These are phyloP conservation scores for Trichoderma asperelloides DNA, from an alignment of 495 filamentous ascomycete genomes.

Conservation along the genomic window DNA sequence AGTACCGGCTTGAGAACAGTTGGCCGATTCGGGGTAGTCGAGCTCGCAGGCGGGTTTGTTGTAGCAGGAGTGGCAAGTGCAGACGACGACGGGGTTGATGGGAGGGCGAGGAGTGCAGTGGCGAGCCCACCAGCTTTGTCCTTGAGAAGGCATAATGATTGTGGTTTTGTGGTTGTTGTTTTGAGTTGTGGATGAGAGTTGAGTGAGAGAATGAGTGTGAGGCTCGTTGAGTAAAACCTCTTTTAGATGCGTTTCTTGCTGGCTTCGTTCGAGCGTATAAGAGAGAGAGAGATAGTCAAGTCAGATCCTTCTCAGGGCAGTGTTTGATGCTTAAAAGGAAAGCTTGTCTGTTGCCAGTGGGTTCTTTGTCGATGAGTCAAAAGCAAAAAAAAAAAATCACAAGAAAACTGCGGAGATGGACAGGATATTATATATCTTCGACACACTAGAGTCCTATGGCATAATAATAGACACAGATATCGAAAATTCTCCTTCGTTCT, in stretches of 20 bases:
- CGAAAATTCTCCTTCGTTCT: not conserved
- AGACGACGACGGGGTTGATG: constrained; percentile 6
- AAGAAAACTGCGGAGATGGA: too few species aligned
- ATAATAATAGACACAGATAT: not conserved
- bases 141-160: constrained; percentile 9
- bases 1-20: not conserved
- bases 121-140: constrained; percentile 11
- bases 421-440: too few species aligned
- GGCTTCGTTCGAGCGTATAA: too few species aligned
- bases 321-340: too few species aligned
- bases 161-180: constrained; percentile 4
- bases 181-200: not conserved
- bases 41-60: not conserved
- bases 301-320: too few species aligned
- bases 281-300: too few species aligned
- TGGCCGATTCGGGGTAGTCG: not conserved
- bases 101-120: constrained; percentile 12
- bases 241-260: too few species aligned
- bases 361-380: too few species aligned
- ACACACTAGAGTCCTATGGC: too few species aligned
- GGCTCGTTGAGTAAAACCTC: too few species aligned
- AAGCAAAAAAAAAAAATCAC: too few species aligned
- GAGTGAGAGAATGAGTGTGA: not conserved
- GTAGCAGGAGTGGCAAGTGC: constrained; percentile 10
- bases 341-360: too few species aligned